These are phyloP conservation scores for Trichosporon coremiiforme DNA, from an alignment of 1,284 basidiomycete genomes.

Conservation along the genomic window DNA sequence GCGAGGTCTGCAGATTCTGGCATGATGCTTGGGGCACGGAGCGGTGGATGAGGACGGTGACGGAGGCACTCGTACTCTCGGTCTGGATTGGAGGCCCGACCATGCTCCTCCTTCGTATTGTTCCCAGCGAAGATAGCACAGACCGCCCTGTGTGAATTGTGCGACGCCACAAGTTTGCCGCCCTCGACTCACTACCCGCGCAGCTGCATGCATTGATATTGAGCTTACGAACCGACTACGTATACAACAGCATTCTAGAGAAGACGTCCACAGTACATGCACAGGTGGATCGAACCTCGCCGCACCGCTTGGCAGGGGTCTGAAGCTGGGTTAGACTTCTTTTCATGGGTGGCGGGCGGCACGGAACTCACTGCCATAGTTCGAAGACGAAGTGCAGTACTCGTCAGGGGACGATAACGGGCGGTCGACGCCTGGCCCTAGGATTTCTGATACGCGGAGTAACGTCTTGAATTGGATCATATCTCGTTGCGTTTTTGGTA, in stretches of 20 bases:
- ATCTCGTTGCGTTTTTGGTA: neutral
- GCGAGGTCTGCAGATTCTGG: neutral
- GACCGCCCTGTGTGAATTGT: neutral
- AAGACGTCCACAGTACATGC: conserved; percentile 11
- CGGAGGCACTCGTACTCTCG: neutral
- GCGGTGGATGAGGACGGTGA: neutral
- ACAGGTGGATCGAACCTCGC: conserved; percentile 2
- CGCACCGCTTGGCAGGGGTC: conserved; percentile 2
- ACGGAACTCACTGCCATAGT: conserved; percentile 12
- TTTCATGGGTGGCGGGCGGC: neutral
- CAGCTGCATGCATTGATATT: neutral
- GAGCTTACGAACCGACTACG: neutral
- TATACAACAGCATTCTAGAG: conserved; percentile 5
- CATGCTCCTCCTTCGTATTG: neutral
- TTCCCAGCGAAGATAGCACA: conserved; percentile 1
- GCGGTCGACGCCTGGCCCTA: neutral
- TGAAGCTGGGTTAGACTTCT: neutral
- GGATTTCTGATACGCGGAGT: conserved; percentile 5
- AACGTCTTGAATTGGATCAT: conserved; percentile 4
- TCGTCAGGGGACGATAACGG: conserved; percentile 16
- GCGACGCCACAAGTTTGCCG: neutral
- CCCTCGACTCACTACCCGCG: neutral
- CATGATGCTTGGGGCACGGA: too few relatives aligned
- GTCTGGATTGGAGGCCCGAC: neutral
- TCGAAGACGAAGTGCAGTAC: neutral